phyloP scores from a whole-genome alignment of 2,329 filamentous ascomycete genomes.

The Cladophialophora chaetospira region DNA sequence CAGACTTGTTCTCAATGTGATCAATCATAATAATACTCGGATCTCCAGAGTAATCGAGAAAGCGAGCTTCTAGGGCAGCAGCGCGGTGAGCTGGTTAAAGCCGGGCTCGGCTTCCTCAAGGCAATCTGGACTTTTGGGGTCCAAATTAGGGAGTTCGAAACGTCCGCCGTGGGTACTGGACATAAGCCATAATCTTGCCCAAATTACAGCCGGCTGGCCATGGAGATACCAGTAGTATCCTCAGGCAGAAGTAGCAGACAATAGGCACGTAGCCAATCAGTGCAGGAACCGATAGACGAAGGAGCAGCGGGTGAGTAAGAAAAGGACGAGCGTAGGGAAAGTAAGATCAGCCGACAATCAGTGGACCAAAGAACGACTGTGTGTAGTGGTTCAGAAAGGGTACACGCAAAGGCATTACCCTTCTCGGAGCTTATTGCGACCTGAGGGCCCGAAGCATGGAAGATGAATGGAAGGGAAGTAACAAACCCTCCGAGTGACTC shows the following conservation, averaged over 20 bases:
- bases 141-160: not conserved
- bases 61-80: not conserved
- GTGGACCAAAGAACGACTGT: slow-evolving; percentile 2
- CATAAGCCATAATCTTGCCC: not conserved
- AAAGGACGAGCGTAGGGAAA: not conserved
- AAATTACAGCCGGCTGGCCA: not conserved
- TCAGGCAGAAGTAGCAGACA: not conserved
- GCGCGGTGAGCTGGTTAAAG: not conserved
- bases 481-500: slow-evolving; percentile 17
- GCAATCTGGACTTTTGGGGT: not conserved
- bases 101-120: not conserved
- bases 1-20: not conserved
- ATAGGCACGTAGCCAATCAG: not conserved
- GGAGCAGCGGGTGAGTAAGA: slow-evolving; percentile 18
- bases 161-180: not conserved
- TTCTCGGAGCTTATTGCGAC: slow-evolving; percentile 11
- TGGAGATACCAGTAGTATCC: not conserved
- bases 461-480: not conserved
- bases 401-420: not conserved
- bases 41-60: not conserved
- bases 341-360: slow-evolving; percentile 6
- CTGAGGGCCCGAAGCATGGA: not conserved
- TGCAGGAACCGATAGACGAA: not conserved
- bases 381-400: no score
- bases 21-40: not conserved